A percentile compares a stretch with the other conserved stretches of the same genome.
These are phyloP conservation scores for Breynia disticha DNA, from an alignment of 441 rosid genomes.

Conservation along the genomic window DNA sequence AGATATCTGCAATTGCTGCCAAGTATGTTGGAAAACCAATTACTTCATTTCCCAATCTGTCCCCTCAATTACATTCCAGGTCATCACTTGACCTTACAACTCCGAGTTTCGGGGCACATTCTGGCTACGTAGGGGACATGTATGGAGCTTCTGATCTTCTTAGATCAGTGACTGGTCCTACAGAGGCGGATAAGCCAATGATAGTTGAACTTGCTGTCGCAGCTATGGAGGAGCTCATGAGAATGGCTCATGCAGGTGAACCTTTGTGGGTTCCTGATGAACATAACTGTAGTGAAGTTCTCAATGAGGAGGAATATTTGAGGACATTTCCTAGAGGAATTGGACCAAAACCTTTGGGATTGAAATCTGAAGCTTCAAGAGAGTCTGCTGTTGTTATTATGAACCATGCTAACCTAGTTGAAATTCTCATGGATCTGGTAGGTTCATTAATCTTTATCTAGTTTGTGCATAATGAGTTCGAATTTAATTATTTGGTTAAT, in stretches of 20 bases:
- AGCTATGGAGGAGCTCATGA: conserved; percentile 90
- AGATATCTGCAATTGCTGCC: conserved; percentile 84
- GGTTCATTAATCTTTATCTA: conserved; percentile 1
- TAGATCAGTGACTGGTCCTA: conserved; percentile 51
- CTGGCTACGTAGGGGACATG: conserved; percentile 67
- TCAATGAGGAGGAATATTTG: conserved; percentile 73
- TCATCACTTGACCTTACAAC: conserved; percentile 61
- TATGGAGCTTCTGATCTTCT: conserved; percentile 55
- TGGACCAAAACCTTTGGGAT: conserved; percentile 60
- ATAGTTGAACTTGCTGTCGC: conserved; percentile 92
- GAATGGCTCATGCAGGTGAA: conserved; percentile 76
- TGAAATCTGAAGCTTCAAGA: conserved; percentile 81
- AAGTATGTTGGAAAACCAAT: conserved; percentile 85
- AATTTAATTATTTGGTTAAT: neutral
- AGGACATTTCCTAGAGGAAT: conserved; percentile 71
- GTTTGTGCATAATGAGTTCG: neutral
- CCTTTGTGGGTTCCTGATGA: conserved; percentile 66
- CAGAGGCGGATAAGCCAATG: conserved; percentile 83
- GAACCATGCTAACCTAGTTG: conserved; percentile 84
- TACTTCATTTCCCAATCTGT: conserved; percentile 36
- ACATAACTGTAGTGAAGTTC: conserved; percentile 25
- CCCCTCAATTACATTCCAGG: conserved; percentile 47
- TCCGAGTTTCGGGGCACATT: conserved; percentile 48
- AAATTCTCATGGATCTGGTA: conserved; percentile 98
- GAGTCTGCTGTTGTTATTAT: conserved; percentile 78